Percentiles rank a stretch among this genome's conserved stretches.
These are phyloP conservation scores for Clonostachys solani DNA, from an alignment of 2,329 filamentous ascomycete species.

Conservation along the genomic window DNA sequence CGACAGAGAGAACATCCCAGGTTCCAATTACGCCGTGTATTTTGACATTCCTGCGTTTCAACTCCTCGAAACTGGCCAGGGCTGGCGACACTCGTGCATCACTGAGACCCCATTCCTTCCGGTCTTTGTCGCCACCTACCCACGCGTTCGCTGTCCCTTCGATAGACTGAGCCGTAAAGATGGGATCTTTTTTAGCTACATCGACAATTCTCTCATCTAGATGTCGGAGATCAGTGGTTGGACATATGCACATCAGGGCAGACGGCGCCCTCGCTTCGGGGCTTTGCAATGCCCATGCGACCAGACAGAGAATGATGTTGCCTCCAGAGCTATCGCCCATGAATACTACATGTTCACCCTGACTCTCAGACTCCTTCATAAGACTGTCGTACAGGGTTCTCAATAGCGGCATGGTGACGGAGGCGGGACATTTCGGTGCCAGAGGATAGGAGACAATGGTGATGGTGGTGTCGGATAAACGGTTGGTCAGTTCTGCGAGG, in stretches of 20 bases:
- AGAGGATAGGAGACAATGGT: slow-evolving; percentile 48
- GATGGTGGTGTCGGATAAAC: slow-evolving; percentile 32
- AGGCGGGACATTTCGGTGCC: slow-evolving; percentile 46
- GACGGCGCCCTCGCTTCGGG: slow-evolving; percentile 26
- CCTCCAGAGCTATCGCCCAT: slow-evolving; percentile 52
- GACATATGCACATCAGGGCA: slow-evolving; percentile 30
- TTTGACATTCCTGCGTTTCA: slow-evolving; percentile 26
- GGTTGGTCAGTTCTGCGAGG: slow-evolving; percentile 34
- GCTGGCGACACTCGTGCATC: slow-evolving; percentile 45
- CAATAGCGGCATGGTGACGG: slow-evolving; percentile 40
- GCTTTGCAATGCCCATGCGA: slow-evolving; percentile 23
- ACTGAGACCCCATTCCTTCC: slow-evolving; percentile 11
- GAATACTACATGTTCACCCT: slow-evolving; percentile 37
- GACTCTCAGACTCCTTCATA: slow-evolving; percentile 26
- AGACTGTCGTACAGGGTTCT: slow-evolving; percentile 35
- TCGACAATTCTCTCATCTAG: slow-evolving; percentile 7
- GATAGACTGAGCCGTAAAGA: slow-evolving; percentile 11
- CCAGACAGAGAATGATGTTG: slow-evolving; percentile 39
- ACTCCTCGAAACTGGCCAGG: slow-evolving; percentile 30
- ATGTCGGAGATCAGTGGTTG: slow-evolving; percentile 31
- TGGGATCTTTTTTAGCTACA: slow-evolving; percentile 12
- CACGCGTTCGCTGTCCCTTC: slow-evolving; percentile 14
- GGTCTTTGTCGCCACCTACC: not conserved
- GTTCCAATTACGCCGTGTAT: slow-evolving; percentile 48
- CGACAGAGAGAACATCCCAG: slow-evolving; percentile 48